Evolutionary conservation across 768 basidiomycete species (phyloP), one percentile per base, ranked within the genome.

Genomic region (Piloderma croceum): DNA sequence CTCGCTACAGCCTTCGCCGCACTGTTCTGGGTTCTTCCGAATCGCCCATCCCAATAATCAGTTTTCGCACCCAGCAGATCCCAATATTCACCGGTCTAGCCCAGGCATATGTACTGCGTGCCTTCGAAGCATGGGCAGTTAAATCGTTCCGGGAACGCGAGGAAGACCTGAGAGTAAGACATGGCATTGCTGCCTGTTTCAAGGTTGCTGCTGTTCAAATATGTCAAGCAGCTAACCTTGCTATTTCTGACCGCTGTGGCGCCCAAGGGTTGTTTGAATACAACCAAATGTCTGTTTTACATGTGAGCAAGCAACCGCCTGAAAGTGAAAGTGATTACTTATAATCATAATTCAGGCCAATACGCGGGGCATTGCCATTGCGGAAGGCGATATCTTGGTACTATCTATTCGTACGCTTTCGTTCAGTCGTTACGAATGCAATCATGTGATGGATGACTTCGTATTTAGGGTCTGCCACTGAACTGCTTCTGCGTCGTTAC

Each of bases 61-160:
- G 69, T 5, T 83, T 83, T 63, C 69, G 78, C 19, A 82, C 81
- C 0, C 81, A 83, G 46, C 77, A 82, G 39, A 70, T 70, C 65
- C 77, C 81, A 2, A 62, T 83, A 27, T 52, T 73, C 29, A 69
- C 73, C 27, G 73, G 74, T 3, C 64, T 71, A 3, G 71, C 79
- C 2, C 70, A 70, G 15, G 67, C 67, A 6, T 64, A 70, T 53
- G 76, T 81, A 20, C 59, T 80, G 57, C 63, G 63, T 31, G 33
- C 68, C 63, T 24, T 74, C 72, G 69, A 73, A 62, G 36, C 68
- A 70, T 21, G 46, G 52, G 5, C 59, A 55, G 4, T 53, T 70
- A 6, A 50, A 59, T 36, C 48, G 62, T 18, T 65, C 68, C 24
- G 62, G 66, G 57, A 58, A 73, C 27, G 54, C 6, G n/a, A 19